phyloP scores from a whole-genome alignment of 1,284 basidiomycete genomes.

The Dichomitus squalens region DNA sequence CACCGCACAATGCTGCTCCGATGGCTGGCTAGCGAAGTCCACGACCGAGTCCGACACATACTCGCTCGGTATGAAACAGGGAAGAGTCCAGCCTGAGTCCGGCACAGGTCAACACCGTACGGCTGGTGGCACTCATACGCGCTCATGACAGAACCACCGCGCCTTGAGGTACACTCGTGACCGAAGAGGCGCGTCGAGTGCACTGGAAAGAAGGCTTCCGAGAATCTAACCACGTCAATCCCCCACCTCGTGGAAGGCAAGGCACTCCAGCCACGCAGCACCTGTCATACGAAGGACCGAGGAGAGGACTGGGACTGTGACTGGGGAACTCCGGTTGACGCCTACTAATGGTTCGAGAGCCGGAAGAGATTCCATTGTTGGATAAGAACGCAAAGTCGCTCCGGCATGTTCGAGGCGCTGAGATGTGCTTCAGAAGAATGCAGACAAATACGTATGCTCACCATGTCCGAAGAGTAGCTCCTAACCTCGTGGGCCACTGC shows the following conservation, averaged over 20 bases:
- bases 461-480: no score
- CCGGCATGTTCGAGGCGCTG: no score
- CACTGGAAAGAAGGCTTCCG: not conserved
- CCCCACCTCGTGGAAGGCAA: not conserved
- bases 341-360: no score
- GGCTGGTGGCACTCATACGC: not conserved
- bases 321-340: no score
- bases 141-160: not conserved
- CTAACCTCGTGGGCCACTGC: constrained; percentile 36
- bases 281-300: not conserved
- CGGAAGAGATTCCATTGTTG: no score
- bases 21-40: no score
- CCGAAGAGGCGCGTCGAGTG: not conserved
- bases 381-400: no score
- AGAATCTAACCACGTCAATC: not conserved
- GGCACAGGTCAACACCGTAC: not conserved
- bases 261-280: not conserved
- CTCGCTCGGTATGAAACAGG: not conserved
- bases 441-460: no score
- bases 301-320: not conserved
- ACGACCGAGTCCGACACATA: no score
- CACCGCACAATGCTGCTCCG: no score
- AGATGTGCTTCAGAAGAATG: no score
- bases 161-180: not conserved
- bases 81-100: not conserved